These are phyloP conservation scores for Penicillium nucicola DNA, from an alignment of 495 filamentous ascomycete genomes.

Conservation along the genomic window DNA sequence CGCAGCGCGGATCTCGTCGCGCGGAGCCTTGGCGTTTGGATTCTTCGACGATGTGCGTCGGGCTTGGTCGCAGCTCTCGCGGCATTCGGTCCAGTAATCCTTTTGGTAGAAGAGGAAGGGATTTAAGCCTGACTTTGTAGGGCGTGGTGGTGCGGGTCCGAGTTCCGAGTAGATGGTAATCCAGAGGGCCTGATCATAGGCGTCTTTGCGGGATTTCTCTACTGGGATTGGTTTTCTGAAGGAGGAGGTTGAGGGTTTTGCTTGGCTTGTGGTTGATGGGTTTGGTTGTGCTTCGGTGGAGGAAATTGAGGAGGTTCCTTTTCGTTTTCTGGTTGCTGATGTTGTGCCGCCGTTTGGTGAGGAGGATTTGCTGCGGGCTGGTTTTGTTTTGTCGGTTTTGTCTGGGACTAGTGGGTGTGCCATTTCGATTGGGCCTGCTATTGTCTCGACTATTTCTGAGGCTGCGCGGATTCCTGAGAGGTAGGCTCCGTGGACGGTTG, in stretches of 20 bases:
- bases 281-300: constrained; percentile 4
- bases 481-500: constrained; percentile 95
- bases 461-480: constrained; percentile 88
- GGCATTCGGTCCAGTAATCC: constrained; percentile 72
- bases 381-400: constrained; percentile 49
- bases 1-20: constrained; percentile 75
- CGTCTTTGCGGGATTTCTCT: constrained; percentile 55
- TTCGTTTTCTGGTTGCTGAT: constrained; percentile 3
- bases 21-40: constrained; percentile 59
- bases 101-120: constrained; percentile 71
- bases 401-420: constrained; percentile 74
- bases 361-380: constrained; percentile 23
- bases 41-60: constrained; percentile 62
- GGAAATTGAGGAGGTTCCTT: constrained; percentile 1
- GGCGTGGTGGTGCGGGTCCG: constrained; percentile 68
- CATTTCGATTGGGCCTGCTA: constrained; percentile 77
- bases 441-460: constrained; percentile 71
- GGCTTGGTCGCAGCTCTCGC: constrained; percentile 65
- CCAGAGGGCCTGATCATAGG: constrained; percentile 72
- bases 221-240: constrained; percentile 24
- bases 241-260: constrained; percentile 8
- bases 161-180: constrained; percentile 64
- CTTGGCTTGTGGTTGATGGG: constrained; percentile 1
- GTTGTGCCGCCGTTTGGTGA: constrained; percentile 17
- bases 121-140: constrained; percentile 66